Evolutionary conservation across 768 basidiomycete genomes (phyloP).

Genomic region (Galerina sulciceps): DNA sequence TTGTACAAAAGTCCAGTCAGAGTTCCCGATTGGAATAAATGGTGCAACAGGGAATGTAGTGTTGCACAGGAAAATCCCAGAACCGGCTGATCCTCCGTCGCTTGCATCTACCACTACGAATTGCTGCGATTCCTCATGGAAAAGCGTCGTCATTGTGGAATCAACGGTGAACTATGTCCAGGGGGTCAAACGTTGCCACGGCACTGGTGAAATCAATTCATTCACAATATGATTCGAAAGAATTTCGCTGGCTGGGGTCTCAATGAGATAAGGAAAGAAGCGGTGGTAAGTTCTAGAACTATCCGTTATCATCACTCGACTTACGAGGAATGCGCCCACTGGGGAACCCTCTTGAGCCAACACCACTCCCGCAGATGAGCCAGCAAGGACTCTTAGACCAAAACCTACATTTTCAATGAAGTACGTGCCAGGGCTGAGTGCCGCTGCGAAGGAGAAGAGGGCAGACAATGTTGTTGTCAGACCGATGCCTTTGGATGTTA

Average conservation of each 20-base stretch:
- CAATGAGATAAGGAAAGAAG: background rate
- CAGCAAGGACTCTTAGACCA: background rate
- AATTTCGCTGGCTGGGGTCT: background rate
- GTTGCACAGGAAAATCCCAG: constrained; percentile 7
- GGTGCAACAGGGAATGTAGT: constrained; percentile 4
- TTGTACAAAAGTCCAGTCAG: constrained; percentile 11
- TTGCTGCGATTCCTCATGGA: constrained; percentile 12
- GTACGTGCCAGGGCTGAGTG: constrained; percentile 3
- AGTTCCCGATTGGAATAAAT: constrained; percentile 10
- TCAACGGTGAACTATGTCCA: constrained; percentile 11
- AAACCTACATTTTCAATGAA: constrained; percentile 8
- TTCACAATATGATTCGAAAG: constrained; percentile 14
- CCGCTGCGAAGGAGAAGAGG: background rate
- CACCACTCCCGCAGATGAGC: background rate
- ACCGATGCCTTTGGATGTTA: background rate
- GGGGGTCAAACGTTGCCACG: background rate
- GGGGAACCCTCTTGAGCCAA: constrained; percentile 1
- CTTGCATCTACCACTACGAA: constrained; percentile 15
- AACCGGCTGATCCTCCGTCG: background rate
- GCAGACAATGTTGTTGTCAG: background rate
- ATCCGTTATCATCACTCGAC: background rate
- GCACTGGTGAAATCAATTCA: background rate
- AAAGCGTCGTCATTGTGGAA: constrained; percentile 8
- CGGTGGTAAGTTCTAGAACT: background rate
- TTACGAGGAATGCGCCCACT: background rate